phyloP scores from a whole-genome alignment of 305 asterid genomes.

The Fraxinus platypoda region DNA sequence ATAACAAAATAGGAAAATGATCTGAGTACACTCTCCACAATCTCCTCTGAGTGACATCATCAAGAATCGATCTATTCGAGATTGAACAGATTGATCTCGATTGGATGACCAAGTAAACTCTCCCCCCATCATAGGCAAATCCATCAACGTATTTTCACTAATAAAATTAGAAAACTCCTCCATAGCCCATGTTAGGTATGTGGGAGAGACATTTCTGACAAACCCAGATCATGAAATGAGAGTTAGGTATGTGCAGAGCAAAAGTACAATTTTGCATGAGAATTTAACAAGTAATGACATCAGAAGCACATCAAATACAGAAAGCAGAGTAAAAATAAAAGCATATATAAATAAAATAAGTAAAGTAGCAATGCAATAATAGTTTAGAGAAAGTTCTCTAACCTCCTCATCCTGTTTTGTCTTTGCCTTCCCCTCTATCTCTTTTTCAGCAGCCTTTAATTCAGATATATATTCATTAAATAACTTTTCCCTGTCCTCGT shows the following conservation, averaged over 20 bases:
- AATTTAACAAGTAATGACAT: neutral
- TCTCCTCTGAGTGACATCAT: too few relatives aligned
- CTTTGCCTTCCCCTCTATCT: slow-evolving; percentile 51
- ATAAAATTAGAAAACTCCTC: too few relatives aligned
- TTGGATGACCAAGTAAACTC: too few relatives aligned
- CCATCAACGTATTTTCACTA: too few relatives aligned
- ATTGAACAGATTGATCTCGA: too few relatives aligned
- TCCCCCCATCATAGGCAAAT: too few relatives aligned
- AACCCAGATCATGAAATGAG: slow-evolving; percentile 2
- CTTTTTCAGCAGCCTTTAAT: slow-evolving; percentile 77
- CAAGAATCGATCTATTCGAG: too few relatives aligned
- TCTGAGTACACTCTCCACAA: too few relatives aligned
- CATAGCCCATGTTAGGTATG: too few relatives aligned
- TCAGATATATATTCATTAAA: slow-evolving; percentile 72
- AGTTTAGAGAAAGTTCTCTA: slow-evolving; percentile 18
- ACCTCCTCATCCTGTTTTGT: slow-evolving; percentile 82
- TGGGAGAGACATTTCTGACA: too few relatives aligned
- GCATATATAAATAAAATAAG: slow-evolving; percentile 14
- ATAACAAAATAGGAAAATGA: too few relatives aligned
- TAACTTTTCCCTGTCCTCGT: slow-evolving; percentile 78
- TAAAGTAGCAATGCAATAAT: slow-evolving; percentile 16
- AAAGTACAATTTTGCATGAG: neutral
- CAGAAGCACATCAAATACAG: neutral
- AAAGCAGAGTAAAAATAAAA: neutral
- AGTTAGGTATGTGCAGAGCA: neutral